Percentiles rank a stretch among this genome's conserved stretches.
phyloP scores from a whole-genome alignment of 2,329 filamentous ascomycete species.

The Penicillium sp. region DNA sequence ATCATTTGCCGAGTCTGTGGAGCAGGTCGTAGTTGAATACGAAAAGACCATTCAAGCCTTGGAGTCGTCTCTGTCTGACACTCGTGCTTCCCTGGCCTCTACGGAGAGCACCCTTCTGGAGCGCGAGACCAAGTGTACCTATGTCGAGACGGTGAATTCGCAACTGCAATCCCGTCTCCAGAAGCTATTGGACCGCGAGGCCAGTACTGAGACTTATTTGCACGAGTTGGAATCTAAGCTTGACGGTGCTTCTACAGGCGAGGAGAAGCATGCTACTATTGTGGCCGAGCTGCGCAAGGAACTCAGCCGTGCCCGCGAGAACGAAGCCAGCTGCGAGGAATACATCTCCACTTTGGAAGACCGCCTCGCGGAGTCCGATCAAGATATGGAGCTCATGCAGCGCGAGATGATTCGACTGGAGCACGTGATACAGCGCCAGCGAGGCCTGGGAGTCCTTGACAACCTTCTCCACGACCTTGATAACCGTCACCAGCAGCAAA shows the following conservation, averaged over 20 bases:
- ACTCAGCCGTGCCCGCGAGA: conserved; percentile 82
- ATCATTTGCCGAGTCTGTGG: conserved; percentile 92
- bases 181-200: conserved; percentile 88
- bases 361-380: conserved; percentile 89
- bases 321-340: conserved; percentile 86
- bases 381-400: conserved; percentile 95
- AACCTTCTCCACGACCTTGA: conserved; percentile 90
- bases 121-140: conserved; percentile 90
- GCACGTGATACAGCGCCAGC: conserved; percentile 91
- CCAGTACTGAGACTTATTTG: conserved; percentile 88
- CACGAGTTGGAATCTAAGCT: conserved; percentile 89
- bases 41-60: conserved; percentile 97
- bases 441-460: conserved; percentile 92
- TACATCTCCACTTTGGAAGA: conserved; percentile 98
- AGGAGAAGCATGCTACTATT: conserved; percentile 87
- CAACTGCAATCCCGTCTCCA: conserved; percentile 89
- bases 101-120: conserved; percentile 87
- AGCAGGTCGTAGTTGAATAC: conserved; percentile 94
- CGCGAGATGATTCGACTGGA: conserved; percentile 92
- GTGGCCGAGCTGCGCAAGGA: conserved; percentile 89
- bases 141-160: conserved; percentile 85
- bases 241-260: conserved; percentile 84
- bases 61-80: conserved; percentile 87
- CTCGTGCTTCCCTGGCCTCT: conserved; percentile 76
- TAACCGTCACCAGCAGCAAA: conserved; percentile 64